These are phyloP conservation scores for Isabelozyma pseudorhagii DNA, from an alignment of 805 yeast species.

Conservation along the genomic window DNA sequence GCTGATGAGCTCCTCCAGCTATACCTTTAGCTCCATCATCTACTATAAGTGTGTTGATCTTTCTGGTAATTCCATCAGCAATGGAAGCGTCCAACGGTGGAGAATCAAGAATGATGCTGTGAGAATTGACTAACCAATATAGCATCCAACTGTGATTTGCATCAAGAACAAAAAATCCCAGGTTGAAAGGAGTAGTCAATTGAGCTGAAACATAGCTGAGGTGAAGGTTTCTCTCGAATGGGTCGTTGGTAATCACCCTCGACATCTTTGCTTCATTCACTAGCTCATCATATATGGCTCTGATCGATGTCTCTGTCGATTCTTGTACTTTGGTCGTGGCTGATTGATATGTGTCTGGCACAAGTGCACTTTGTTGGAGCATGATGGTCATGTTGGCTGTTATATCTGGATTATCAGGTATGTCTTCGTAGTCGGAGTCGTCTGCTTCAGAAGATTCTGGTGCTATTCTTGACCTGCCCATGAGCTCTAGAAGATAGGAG, in stretches of 20 bases:
- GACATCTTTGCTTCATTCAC: slow-evolving; percentile 5
- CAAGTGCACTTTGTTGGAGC: slow-evolving; percentile 10
- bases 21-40: slow-evolving; percentile 52
- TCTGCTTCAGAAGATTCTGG: slow-evolving; percentile 1
- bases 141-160: slow-evolving; percentile 92
- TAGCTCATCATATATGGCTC: slow-evolving; percentile 24
- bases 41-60: slow-evolving; percentile 22
- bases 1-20: slow-evolving; percentile 81
- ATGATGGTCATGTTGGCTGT: slow-evolving; percentile 6
- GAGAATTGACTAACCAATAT: slow-evolving; percentile 73
- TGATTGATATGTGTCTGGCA: slow-evolving; percentile 25
- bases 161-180: slow-evolving; percentile 56
- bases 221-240: slow-evolving; percentile 34
- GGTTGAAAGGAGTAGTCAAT: slow-evolving; percentile 46
- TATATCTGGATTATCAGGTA: slow-evolving; percentile 7
- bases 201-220: slow-evolving; percentile 38
- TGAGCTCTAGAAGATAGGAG: slow-evolving; percentile 13
- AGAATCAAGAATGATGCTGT: slow-evolving; percentile 10
- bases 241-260: slow-evolving; percentile 5
- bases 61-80: slow-evolving; percentile 13
- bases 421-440: slow-evolving; percentile 20
- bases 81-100: slow-evolving; percentile 3
- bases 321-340: slow-evolving; percentile 36
- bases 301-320: slow-evolving; percentile 24
- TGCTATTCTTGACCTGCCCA: slow-evolving; percentile 11